Evolutionary conservation across 176 grass and related monocot species (phyloP).

Genomic region (Tillandsia fasciculata): DNA sequence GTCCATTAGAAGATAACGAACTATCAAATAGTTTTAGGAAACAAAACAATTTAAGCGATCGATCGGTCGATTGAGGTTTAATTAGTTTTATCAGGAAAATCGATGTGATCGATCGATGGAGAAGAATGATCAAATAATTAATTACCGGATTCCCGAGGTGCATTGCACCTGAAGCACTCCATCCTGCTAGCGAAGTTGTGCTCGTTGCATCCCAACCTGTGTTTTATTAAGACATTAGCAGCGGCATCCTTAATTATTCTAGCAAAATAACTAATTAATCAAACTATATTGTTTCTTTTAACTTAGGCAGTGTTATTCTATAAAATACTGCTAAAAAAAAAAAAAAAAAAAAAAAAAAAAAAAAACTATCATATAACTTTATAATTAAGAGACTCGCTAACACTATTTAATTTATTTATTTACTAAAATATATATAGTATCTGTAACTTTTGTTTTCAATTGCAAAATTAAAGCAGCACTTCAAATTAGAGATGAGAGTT

Average conservation of each 20-base stretch:
- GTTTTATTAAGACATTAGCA: not conserved
- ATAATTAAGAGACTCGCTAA: no score
- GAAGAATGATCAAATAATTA: not conserved
- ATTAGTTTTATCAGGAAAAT: not conserved
- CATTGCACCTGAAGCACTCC: slow-evolving; percentile 24
- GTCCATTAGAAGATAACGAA: not conserved
- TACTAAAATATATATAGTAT: no score
- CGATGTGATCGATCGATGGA: not conserved
- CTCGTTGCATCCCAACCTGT: slow-evolving; percentile 21
- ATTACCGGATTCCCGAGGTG: slow-evolving; percentile 21
- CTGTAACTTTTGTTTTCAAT: no score
- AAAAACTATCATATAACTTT: no score
- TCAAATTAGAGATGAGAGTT: no score
- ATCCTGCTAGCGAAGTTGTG: slow-evolving; percentile 28
- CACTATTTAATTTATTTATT: no score
- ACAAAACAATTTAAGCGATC: not conserved
- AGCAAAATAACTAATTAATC: not conserved
- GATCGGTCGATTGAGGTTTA: not conserved
- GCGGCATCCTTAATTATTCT: not conserved
- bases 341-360: no score
- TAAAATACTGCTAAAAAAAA: no score
- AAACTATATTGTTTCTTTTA: not conserved
- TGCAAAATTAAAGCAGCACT: no score
- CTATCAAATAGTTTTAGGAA: not conserved
- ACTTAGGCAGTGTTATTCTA: no score